Percentiles rank a stretch among this genome's conserved stretches.
Evolutionary conservation across 1,139 yeast species (phyloP).

Genomic region (Saccharomyces hybrid): DNA sequence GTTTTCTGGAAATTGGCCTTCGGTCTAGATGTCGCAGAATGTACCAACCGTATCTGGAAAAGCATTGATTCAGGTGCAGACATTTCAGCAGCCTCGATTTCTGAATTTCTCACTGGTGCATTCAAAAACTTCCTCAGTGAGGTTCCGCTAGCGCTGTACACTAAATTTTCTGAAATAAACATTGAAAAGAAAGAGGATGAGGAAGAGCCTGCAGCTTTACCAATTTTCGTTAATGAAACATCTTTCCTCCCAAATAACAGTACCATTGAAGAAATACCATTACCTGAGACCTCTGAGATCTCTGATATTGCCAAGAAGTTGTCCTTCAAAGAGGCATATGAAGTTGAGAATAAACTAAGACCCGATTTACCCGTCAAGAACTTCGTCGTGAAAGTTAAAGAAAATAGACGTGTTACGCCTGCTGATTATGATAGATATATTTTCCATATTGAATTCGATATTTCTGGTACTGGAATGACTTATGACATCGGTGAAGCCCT

Average conservation of each 20-base stretch:
- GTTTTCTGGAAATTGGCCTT: conserved; percentile 71
- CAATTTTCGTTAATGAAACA: conserved; percentile 50
- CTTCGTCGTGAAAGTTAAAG: conserved; percentile 83
- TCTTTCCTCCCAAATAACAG: conserved; percentile 56
- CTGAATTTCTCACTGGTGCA: conserved; percentile 31
- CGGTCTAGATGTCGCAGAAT: conserved; percentile 14
- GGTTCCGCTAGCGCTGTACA: conserved; percentile 7
- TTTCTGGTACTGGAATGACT: conserved; percentile 80
- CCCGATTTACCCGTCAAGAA: conserved; percentile 87
- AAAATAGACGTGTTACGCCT: conserved; percentile 91
- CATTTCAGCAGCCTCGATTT: background rate
- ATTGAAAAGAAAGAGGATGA: conserved; percentile 22
- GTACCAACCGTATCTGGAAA: conserved; percentile 2
- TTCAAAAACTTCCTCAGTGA: conserved; percentile 29
- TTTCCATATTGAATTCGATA: conserved; percentile 93
- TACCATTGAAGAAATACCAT: conserved; percentile 22
- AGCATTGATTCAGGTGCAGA: background rate
- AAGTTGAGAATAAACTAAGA: conserved; percentile 50
- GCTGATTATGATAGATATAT: conserved; percentile 84
- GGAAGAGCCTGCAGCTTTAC: conserved; percentile 29
- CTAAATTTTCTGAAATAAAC: conserved; percentile 24
- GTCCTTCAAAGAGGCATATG: conserved; percentile 75
- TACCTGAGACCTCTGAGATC: conserved; percentile 39
- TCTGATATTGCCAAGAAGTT: conserved; percentile 61
- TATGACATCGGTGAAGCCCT: conserved; percentile 95